Evolutionary conservation across 192 early-diverging fungal species (phyloP), one percentile per base, ranked within the genome.

Genomic region (Entomortierella chlamydospora): DNA sequence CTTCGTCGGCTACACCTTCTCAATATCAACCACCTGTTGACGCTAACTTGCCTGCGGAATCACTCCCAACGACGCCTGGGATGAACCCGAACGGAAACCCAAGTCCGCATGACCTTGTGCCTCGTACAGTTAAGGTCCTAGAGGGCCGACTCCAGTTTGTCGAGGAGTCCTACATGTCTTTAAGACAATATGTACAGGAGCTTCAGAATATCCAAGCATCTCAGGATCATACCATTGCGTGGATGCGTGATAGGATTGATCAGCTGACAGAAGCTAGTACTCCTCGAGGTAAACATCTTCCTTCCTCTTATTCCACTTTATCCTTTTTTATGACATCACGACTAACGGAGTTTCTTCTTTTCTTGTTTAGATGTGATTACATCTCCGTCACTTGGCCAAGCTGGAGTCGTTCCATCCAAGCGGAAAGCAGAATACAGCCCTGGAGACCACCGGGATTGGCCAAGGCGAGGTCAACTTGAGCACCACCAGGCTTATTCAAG

Each of bases 231-330:
- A 70, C 76, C 1, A 79, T 79, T 56, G 61, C 68, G 2, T 79
- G 76, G 76, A 79, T 79, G 76, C 67, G 76, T 0, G 76, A 79
- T 28, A 61, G 76, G 1, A 70, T 79, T 28, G 67, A 79, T 12
- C 68, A 79, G 29, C 10, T 79, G 9, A 43, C 55, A 4, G 76
- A 79, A 41, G 52, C 42, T 4, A 37, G 49, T 31, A 34, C 61
- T 33, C 63, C 76, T 8, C 26, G 76, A 79, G 68, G 76, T 79
- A 70, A 34, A 31, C 1, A 12, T 10, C 2, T 23, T 1, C 12
- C 26, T 49, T 30, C 20, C 23, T 4, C 20, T 12, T 23, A 45
- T 26, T 31, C 0, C 22, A 6, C 31, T 41, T 39, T 52, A 11
- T 0, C 7, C 28, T 4, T 57, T 20, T 30, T 17, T 61, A 9